A percentile compares a stretch with the other conserved stretches of the same genome.
Conservation (phyloP, 257 asterid species). For the Ligustrum vulgare region DNA sequence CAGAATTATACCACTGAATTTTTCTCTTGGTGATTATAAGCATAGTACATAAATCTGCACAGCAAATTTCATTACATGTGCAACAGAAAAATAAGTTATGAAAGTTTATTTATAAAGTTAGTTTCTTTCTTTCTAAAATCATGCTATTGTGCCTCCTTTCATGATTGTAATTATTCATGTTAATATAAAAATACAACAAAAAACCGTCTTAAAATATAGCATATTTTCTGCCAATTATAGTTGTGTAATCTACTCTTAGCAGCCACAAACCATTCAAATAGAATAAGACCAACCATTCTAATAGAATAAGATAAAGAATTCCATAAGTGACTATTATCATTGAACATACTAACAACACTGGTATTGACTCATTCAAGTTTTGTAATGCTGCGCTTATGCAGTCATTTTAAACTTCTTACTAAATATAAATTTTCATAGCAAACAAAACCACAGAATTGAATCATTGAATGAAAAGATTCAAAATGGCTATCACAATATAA, state of each 20-base stretch:
- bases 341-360: neutral
- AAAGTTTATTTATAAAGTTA: too few relatives aligned
- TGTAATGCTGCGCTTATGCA: neutral
- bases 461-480: neutral
- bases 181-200: neutral
- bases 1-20: neutral
- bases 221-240: neutral
- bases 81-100: neutral
- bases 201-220: neutral
- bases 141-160: constrained; percentile 1
- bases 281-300: neutral
- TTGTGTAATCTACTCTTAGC: neutral
- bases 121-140: constrained; percentile 8
- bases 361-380: too few relatives aligned
- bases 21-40: constrained; percentile 1
- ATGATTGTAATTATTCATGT: neutral
- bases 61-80: constrained; percentile 6
- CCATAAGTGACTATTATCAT: neutral
- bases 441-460: constrained; percentile 1
- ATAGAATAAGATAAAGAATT: neutral
- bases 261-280: neutral
- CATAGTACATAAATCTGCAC: too few relatives aligned
- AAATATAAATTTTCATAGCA: neutral
- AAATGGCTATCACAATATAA: neutral
- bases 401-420: neutral